Conservation (phyloP, 257 asterid species). For the Agastache rugosa region DNA sequence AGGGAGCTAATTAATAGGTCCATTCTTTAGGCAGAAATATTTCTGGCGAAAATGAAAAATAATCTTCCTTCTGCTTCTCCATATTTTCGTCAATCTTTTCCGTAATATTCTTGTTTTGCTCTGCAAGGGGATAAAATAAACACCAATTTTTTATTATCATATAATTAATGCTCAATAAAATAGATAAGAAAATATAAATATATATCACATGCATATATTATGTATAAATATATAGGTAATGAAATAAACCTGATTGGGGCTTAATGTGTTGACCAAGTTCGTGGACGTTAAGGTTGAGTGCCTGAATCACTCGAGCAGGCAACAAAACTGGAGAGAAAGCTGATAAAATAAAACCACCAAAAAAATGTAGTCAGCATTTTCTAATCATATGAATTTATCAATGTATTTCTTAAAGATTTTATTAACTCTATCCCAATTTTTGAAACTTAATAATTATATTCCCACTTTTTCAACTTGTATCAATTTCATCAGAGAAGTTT, state of each 20-base stretch:
- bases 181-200: background rate
- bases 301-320: slow-evolving; percentile 61
- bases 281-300: slow-evolving; percentile 69
- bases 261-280: slow-evolving; percentile 49
- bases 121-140: slow-evolving; percentile 36
- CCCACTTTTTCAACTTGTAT: too few species aligned
- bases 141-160: background rate
- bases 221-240: too few species aligned
- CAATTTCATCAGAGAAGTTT: too few species aligned
- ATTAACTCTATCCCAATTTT: too few species aligned
- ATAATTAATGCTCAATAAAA: background rate
- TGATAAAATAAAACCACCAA: slow-evolving; percentile 2
- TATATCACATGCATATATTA: too few species aligned
- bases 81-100: slow-evolving; percentile 32
- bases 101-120: slow-evolving; percentile 21
- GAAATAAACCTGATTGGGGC: slow-evolving; percentile 45
- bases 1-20: slow-evolving; percentile 48
- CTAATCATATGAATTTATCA: background rate
- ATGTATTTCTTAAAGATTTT: too few species aligned
- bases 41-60: slow-evolving; percentile 49
- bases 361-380: background rate
- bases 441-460: too few species aligned
- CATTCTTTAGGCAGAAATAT: slow-evolving; percentile 72
- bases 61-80: slow-evolving; percentile 33
- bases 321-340: slow-evolving; percentile 65